These are phyloP conservation scores for Fraxinus latifolia DNA, from an alignment of 305 asterid genomes.

Conservation along the genomic window DNA sequence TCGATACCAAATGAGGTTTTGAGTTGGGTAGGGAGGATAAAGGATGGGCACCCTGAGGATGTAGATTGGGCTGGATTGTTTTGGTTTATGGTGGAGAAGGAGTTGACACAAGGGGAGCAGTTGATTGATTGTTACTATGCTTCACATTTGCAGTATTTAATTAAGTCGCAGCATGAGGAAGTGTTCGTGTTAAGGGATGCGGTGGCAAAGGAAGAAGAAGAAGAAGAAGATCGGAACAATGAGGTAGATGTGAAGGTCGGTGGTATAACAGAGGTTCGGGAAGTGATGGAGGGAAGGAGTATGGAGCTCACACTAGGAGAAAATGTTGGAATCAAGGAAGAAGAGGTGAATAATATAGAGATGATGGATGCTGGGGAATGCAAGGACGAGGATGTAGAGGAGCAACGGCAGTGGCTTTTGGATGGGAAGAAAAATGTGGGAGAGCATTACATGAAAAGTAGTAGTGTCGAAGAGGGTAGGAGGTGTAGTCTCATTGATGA, in stretches of 20 bases:
- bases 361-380: constrained; percentile 30
- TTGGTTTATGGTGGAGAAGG: constrained; percentile 91
- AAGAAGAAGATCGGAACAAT: constrained; percentile 21
- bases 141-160: constrained; percentile 68
- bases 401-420: constrained; percentile 43
- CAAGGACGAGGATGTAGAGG: constrained; percentile 24
- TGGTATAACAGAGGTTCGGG: background rate
- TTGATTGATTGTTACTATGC: constrained; percentile 77
- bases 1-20: constrained; percentile 59
- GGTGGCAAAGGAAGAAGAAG: constrained; percentile 31
- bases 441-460: constrained; percentile 41
- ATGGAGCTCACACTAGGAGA: constrained; percentile 63
- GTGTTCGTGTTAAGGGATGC: constrained; percentile 19
- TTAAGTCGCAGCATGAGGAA: constrained; percentile 46
- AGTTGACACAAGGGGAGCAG: constrained; percentile 53
- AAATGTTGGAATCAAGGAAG: constrained; percentile 39
- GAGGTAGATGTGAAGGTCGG: constrained; percentile 21
- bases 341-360: constrained; percentile 30
- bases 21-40: constrained; percentile 50
- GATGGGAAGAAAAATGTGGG: constrained; percentile 34
- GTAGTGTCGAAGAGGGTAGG: constrained; percentile 29
- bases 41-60: constrained; percentile 71
- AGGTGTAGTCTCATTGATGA: background rate
- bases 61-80: constrained; percentile 83
- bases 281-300: constrained; percentile 31